Evolutionary conservation across 495 filamentous ascomycete species (phyloP).

Genomic region (Trypethelium eluteriae): DNA sequence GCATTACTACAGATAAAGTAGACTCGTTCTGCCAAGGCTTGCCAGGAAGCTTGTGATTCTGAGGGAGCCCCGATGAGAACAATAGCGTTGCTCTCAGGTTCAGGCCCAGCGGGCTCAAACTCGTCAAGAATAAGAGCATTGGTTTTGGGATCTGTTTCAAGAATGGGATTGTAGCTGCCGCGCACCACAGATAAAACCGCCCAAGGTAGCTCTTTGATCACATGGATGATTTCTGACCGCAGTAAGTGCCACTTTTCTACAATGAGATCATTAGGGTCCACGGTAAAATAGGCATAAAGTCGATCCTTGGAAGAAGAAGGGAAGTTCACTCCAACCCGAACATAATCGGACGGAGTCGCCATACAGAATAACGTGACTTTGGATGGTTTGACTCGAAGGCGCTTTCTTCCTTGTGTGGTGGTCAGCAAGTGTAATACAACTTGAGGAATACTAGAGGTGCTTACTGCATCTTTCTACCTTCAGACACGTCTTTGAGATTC

Average conservation of each 20-base stretch:
- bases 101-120: background rate
- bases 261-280: background rate
- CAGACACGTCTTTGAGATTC: no score
- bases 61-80: slow-evolving; percentile 3
- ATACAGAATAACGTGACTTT: background rate
- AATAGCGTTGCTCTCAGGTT: slow-evolving; percentile 1
- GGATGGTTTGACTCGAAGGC: background rate
- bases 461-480: background rate
- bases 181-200: background rate
- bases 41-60: slow-evolving; percentile 8
- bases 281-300: background rate
- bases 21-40: background rate
- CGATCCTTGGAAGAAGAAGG: background rate
- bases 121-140: background rate
- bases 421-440: background rate
- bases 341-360: background rate
- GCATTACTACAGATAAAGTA: background rate
- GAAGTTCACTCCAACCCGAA: background rate
- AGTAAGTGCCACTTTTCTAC: background rate
- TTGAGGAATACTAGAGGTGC: background rate
- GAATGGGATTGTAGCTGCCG: background rate
- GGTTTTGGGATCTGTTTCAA: background rate
- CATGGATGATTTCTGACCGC: slow-evolving; percentile 3
- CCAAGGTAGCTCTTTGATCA: slow-evolving; percentile 7
- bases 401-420: background rate